phyloP scores from a whole-genome alignment of 2,329 filamentous ascomycete genomes.

The Chalara sp. region DNA sequence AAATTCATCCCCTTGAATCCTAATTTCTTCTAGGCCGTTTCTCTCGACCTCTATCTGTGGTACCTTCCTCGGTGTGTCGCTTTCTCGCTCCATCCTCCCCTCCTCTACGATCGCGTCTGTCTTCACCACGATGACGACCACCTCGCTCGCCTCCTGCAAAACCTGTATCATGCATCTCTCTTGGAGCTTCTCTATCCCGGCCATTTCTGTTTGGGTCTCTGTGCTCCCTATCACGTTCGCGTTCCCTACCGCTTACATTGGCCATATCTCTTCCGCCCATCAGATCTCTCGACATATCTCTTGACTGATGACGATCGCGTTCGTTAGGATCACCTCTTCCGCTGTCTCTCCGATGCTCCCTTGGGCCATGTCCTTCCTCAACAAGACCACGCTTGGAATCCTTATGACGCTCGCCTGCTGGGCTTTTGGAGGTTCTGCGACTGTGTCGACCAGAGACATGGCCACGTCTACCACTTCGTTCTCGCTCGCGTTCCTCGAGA shows the following conservation, averaged over 20 bases:
- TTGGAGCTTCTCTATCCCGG: constrained; percentile 16
- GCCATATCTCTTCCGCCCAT: constrained; percentile 12
- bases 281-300: constrained; percentile 12
- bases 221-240: constrained; percentile 12
- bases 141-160: constrained; percentile 12
- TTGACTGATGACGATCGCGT: constrained; percentile 14
- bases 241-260: neutral
- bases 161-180: constrained; percentile 18
- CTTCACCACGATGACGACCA: constrained; percentile 9
- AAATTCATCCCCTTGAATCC: too few species aligned
- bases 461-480: constrained; percentile 22
- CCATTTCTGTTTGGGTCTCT: constrained; percentile 15
- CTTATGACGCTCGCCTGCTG: constrained; percentile 17
- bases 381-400: constrained; percentile 20
- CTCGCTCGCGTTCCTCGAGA: constrained; percentile 18
- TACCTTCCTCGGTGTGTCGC: constrained; percentile 23
- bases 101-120: constrained; percentile 14
- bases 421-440: constrained; percentile 23
- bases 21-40: constrained; percentile 17
- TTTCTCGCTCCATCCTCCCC: constrained; percentile 22
- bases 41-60: constrained; percentile 26
- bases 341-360: constrained; percentile 20
- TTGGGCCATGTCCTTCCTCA: constrained; percentile 21
- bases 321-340: neutral
- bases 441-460: constrained; percentile 24